These are phyloP conservation scores for Kluyveromyces dobzhanskii DNA, from an alignment of 805 yeast genomes.

Conservation along the genomic window DNA sequence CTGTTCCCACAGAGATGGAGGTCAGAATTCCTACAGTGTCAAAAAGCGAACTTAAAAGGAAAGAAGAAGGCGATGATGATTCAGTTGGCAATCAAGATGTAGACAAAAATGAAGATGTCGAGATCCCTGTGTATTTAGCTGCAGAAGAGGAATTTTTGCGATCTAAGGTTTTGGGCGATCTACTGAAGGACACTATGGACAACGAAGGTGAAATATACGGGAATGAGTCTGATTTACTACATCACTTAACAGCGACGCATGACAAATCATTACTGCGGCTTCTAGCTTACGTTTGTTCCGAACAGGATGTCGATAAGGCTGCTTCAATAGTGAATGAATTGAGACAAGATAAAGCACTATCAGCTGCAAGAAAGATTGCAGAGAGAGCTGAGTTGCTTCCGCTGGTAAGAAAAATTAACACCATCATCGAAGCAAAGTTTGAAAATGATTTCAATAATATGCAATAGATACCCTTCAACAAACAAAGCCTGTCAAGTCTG, in stretches of 20 bases:
- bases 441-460: conserved; percentile 19
- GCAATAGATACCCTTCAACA: conserved; percentile 2
- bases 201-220: conserved; percentile 36
- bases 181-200: conserved; percentile 49
- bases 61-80: conserved; percentile 8
- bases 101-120: conserved; percentile 20
- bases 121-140: conserved; percentile 22
- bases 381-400: conserved; percentile 53
- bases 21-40: conserved; percentile 53
- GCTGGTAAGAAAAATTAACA: conserved; percentile 46
- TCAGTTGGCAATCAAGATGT: conserved; percentile 9
- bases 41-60: conserved; percentile 25
- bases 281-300: conserved; percentile 66
- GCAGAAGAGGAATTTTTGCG: conserved; percentile 62
- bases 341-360: conserved; percentile 68
- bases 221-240: conserved; percentile 44
- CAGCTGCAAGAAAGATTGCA: conserved; percentile 79
- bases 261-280: conserved; percentile 75
- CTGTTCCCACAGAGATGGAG: conserved; percentile 73
- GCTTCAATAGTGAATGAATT: conserved; percentile 59
- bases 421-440: conserved; percentile 39
- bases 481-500: too few species aligned
- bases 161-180: conserved; percentile 50
- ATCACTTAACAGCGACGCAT: conserved; percentile 45
- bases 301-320: conserved; percentile 56